A percentile compares a stretch with the other conserved stretches of the same genome.
Evolutionary conservation across 805 yeast genomes (phyloP).

Genomic region (Cyberlindnera americana): DNA sequence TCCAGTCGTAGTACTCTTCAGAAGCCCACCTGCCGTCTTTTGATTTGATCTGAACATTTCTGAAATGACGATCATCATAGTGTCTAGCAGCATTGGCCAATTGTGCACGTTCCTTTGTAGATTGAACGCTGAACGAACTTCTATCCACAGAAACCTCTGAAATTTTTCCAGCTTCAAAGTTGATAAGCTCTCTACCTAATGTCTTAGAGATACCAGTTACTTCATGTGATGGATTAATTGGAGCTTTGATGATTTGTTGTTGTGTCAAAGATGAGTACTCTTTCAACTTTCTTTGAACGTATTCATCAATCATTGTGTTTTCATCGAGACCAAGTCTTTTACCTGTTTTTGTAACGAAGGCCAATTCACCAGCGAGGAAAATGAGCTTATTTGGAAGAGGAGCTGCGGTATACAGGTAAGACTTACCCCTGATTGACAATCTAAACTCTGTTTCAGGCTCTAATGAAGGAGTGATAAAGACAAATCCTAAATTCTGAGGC

Average conservation of each 20-base stretch:
- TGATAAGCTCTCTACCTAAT: conserved; percentile 30
- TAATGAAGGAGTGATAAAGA: conserved; percentile 26
- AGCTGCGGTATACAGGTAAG: conserved; percentile 42
- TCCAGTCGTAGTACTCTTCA: conserved; percentile 56
- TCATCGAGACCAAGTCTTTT: conserved; percentile 30
- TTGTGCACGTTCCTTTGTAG: conserved; percentile 28
- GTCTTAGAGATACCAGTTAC: conserved; percentile 27
- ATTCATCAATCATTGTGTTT: conserved; percentile 34
- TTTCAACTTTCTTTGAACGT: conserved; percentile 29
- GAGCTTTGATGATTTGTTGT: conserved; percentile 30
- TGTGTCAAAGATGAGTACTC: conserved; percentile 21
- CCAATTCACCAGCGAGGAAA: conserved; percentile 40
- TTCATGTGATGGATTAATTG: conserved; percentile 28
- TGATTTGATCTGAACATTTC: conserved; percentile 31
- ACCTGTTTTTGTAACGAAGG: conserved; percentile 35
- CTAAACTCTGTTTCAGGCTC: conserved; percentile 36
- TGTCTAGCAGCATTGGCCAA: conserved; percentile 32
- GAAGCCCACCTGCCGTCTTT: conserved; percentile 32
- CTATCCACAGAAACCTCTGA: conserved; percentile 19
- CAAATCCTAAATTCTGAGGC: conserved; percentile 29
- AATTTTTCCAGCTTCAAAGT: conserved; percentile 23
- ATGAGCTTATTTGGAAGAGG: conserved; percentile 41
- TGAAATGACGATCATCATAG: conserved; percentile 31
- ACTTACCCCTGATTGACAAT: conserved; percentile 36
- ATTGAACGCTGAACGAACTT: conserved; percentile 27